Percentiles rank a stretch among this genome's conserved stretches.
Conservation (phyloP, 2,329 filamentous ascomycete genomes). For the Falciphora oryzae region DNA sequence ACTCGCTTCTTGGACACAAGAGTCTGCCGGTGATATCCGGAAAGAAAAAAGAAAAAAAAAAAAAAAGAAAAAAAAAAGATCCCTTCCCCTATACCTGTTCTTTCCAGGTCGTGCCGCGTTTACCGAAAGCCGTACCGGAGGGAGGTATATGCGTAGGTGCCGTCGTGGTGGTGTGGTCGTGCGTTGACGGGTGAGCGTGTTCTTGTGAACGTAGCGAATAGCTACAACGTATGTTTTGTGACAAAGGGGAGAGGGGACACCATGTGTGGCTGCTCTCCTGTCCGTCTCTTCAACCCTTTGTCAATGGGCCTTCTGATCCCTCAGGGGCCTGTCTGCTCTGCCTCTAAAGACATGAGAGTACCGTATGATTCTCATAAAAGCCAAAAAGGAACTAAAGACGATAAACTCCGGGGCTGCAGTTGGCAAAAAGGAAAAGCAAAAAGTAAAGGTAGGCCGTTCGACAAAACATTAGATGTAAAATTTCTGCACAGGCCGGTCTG, state of each 20-base stretch:
- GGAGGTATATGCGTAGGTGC: background rate
- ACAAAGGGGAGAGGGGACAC: background rate
- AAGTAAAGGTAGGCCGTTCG: background rate
- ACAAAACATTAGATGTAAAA: slow-evolving; percentile 1
- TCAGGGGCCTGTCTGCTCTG: background rate
- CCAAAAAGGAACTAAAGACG: background rate
- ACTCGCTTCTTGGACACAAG: background rate
- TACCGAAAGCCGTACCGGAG: background rate
- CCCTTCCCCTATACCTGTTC: background rate
- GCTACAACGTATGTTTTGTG: background rate
- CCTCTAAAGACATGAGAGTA: background rate
- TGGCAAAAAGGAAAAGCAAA: background rate
- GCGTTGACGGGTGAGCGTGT: background rate
- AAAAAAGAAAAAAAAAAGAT: slow-evolving; percentile 1
- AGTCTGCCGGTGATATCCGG: background rate
- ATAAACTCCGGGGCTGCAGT: background rate
- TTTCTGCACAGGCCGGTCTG: background rate
- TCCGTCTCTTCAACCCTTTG: background rate
- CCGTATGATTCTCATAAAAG: background rate
- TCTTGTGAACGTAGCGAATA: background rate
- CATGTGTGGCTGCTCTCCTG: background rate
- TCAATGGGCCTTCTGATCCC: background rate
- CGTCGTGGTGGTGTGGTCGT: background rate
- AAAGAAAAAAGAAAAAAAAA: background rate
- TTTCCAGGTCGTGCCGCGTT: background rate